phyloP scores from a whole-genome alignment of 1,284 basidiomycete species.

The Trametes sp. region DNA sequence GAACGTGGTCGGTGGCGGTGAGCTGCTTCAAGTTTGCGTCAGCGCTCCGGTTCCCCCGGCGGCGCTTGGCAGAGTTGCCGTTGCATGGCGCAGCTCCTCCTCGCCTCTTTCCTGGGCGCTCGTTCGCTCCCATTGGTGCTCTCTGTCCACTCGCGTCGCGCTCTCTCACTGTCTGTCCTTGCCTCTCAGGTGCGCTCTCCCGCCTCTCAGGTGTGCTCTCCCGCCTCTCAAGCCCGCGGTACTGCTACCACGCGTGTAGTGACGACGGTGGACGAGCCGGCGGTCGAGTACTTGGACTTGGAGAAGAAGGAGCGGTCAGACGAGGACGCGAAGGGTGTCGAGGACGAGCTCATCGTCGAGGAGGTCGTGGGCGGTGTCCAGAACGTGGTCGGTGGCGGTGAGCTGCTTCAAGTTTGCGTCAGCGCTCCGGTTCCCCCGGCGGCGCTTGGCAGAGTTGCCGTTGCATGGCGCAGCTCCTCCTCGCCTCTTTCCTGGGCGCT shows the following conservation, averaged over 20 bases:
- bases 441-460: too few relatives aligned
- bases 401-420: constrained; percentile 19
- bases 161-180: too few relatives aligned
- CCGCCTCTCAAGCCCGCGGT: too few relatives aligned
- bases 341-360: constrained; percentile 33
- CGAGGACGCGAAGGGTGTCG: constrained; percentile 28
- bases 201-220: too few relatives aligned
- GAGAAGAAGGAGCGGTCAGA: constrained; percentile 41
- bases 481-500: too few relatives aligned
- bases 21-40: constrained; percentile 19
- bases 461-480: too few relatives aligned
- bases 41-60: constrained; percentile 8
- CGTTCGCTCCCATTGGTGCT: too few relatives aligned
- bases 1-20: constrained; percentile 27
- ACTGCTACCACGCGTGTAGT: constrained; percentile 40
- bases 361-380: constrained; percentile 24
- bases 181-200: too few relatives aligned
- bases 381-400: constrained; percentile 27
- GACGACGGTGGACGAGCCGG: constrained; percentile 35
- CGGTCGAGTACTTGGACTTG: constrained; percentile 33
- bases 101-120: too few relatives aligned
- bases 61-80: too few relatives aligned
- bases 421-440: constrained; percentile 8
- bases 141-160: too few relatives aligned
- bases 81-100: too few relatives aligned